Percentiles rank a stretch among this genome's conserved stretches.
Evolutionary conservation across 352 stramenopile species (phyloP).

Genomic region (Phytophthora multivora): DNA sequence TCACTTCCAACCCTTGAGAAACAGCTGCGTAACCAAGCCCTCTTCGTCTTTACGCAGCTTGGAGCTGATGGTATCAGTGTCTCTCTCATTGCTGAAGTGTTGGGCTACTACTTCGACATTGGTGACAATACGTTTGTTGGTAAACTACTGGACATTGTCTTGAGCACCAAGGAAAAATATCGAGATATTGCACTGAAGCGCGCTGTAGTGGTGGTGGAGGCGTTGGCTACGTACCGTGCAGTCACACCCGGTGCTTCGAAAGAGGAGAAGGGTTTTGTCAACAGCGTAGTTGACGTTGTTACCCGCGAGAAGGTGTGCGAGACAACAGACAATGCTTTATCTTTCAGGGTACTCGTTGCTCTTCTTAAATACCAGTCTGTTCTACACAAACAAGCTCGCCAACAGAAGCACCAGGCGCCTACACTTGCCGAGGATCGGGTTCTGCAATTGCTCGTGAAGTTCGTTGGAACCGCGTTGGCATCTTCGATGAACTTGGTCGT

Average conservation of each 20-base stretch:
- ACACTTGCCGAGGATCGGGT: not conserved
- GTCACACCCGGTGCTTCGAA: conserved; percentile 8
- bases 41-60: conserved; percentile 33
- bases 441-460: conserved; percentile 28
- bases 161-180: conserved; percentile 4
- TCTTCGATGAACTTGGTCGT: conserved; percentile 54
- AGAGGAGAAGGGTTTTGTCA: conserved; percentile 42
- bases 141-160: conserved; percentile 34
- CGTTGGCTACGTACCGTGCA: conserved; percentile 30
- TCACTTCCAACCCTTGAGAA: conserved; percentile 11
- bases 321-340: conserved; percentile 16
- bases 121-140: conserved; percentile 35
- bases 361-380: conserved; percentile 61
- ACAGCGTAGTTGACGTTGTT: conserved; percentile 32
- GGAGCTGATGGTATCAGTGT: conserved; percentile 8
- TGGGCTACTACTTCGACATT: conserved; percentile 38
- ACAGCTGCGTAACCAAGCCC: conserved; percentile 18
- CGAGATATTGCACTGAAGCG: conserved; percentile 17
- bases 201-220: conserved; percentile 43
- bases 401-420: conserved; percentile 15
- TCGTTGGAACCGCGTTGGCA: conserved; percentile 40
- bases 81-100: conserved; percentile 35
- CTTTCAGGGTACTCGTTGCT: conserved; percentile 52
- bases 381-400: conserved; percentile 17
- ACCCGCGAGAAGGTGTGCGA: conserved; percentile 23